phyloP scores from a whole-genome alignment of 2,329 filamentous ascomycete species.

The Periconia sp. region DNA sequence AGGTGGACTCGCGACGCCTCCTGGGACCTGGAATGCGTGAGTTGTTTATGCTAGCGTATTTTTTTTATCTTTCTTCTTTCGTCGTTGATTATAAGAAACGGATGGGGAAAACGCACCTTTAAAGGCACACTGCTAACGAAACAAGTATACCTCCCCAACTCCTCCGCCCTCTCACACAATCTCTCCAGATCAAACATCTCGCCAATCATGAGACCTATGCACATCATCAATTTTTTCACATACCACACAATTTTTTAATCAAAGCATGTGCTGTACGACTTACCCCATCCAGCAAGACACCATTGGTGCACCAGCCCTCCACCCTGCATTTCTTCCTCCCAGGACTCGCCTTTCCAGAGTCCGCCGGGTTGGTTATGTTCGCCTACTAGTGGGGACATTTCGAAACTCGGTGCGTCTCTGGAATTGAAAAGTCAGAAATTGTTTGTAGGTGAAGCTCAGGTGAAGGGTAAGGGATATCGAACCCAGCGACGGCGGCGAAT shows the following conservation, averaged over 20 bases:
- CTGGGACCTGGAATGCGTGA: conserved; percentile 46
- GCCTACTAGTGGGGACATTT: conserved; percentile 45
- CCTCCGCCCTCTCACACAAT: conserved; percentile 56
- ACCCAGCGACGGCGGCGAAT: conserved; percentile 50
- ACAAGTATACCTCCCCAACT: conserved; percentile 58
- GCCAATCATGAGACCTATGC: conserved; percentile 36
- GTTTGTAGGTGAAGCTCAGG: background rate
- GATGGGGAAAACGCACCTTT: conserved; percentile 42
- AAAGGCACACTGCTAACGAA: conserved; percentile 63
- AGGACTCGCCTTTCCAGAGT: conserved; percentile 36
- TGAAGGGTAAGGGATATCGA: conserved; percentile 1
- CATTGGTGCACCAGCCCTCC: conserved; percentile 39
- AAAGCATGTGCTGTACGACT: conserved; percentile 1
- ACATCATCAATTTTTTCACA: conserved; percentile 2
- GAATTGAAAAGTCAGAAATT: background rate
- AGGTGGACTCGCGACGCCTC: conserved; percentile 44
- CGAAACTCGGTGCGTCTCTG: conserved; percentile 46
- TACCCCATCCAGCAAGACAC: conserved; percentile 37
- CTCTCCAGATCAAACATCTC: conserved; percentile 52
- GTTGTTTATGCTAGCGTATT: background rate
- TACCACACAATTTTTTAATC: background rate
- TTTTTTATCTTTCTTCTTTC: background rate
- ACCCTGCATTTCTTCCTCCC: conserved; percentile 40
- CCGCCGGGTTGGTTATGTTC: conserved; percentile 32
- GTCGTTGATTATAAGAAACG: background rate